phyloP scores from a whole-genome alignment of 805 yeast genomes.

The Torulaspora franciscae region DNA sequence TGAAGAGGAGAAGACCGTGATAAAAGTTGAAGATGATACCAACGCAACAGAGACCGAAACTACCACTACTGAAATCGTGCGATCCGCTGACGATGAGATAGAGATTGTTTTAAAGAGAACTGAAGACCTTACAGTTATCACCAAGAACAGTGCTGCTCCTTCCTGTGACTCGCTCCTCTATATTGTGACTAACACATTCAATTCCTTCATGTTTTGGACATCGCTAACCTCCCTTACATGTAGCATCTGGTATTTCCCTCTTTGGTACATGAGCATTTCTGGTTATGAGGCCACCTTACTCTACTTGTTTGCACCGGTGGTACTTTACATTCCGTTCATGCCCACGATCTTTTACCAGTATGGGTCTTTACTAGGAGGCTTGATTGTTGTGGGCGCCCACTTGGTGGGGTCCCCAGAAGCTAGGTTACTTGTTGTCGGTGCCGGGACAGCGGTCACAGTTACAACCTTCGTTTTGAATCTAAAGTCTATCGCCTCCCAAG shows the following conservation, averaged over 20 bases:
- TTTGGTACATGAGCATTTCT: constrained; percentile 96
- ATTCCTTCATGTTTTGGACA: constrained; percentile 82
- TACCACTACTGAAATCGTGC: constrained; percentile 5
- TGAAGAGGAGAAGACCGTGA: constrained; percentile 14
- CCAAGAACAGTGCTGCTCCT: constrained; percentile 13
- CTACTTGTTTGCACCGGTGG: constrained; percentile 53
- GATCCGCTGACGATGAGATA: constrained; percentile 19
- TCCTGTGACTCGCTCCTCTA: constrained; percentile 32
- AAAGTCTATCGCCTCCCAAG: constrained; percentile 36
- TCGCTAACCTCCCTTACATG: constrained; percentile 73
- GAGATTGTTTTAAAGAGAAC: constrained; percentile 24
- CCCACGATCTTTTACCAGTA: constrained; percentile 28
- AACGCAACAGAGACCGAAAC: constrained; percentile 4
- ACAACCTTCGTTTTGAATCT: constrained; percentile 57
- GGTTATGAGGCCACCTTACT: constrained; percentile 80
- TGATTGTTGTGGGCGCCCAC: constrained; percentile 74
- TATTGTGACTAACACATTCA: constrained; percentile 41
- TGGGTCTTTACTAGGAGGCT: constrained; percentile 43
- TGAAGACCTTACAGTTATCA: constrained; percentile 17
- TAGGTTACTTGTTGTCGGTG: constrained; percentile 59
- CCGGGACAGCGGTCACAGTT: constrained; percentile 61
- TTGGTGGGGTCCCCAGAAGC: constrained; percentile 60
- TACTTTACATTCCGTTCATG: constrained; percentile 45
- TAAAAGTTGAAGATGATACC: constrained; percentile 15
- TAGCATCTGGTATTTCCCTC: constrained; percentile 93